Percentiles rank a stretch among this genome's conserved stretches.
Evolutionary conservation across 371 early-diverging fungal species (phyloP).

Genomic region (Umbelopsis sp.): DNA sequence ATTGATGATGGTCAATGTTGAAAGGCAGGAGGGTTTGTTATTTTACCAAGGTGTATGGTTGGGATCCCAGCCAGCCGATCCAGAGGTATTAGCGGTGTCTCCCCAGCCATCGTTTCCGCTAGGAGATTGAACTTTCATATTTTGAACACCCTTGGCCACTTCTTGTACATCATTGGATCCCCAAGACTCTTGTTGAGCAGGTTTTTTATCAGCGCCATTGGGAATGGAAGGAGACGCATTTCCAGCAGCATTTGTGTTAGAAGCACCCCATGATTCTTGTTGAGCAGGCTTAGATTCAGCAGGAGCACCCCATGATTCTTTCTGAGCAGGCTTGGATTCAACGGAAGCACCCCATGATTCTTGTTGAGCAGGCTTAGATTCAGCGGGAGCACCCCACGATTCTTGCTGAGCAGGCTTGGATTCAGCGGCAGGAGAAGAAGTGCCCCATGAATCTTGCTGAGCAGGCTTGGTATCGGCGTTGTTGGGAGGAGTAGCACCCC

Average conservation of each 20-base stretch:
- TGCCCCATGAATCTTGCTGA: too few species aligned
- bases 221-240: constrained; percentile 41
- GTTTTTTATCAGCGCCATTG: constrained; percentile 26
- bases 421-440: too few species aligned
- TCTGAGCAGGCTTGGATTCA: too few species aligned
- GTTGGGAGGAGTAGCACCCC: constrained; percentile 14
- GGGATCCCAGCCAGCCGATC: not conserved
- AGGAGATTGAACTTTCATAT: not conserved
- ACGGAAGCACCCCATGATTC: too few species aligned
- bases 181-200: not conserved
- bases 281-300: too few species aligned
- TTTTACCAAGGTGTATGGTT: not conserved
- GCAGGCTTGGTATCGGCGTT: too few species aligned
- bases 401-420: too few species aligned
- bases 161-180: not conserved
- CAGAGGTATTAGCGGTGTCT: too few species aligned
- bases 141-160: not conserved
- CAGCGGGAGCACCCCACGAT: too few species aligned
- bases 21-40: too few species aligned
- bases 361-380: too few species aligned
- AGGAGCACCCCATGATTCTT: constrained; percentile 7
- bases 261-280: not conserved
- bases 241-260: constrained; percentile 28
- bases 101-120: constrained; percentile 1
- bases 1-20: too few species aligned